Evolutionary conservation across 192 early-diverging fungal genomes (phyloP).

Genomic region (Coemansia sp.): DNA sequence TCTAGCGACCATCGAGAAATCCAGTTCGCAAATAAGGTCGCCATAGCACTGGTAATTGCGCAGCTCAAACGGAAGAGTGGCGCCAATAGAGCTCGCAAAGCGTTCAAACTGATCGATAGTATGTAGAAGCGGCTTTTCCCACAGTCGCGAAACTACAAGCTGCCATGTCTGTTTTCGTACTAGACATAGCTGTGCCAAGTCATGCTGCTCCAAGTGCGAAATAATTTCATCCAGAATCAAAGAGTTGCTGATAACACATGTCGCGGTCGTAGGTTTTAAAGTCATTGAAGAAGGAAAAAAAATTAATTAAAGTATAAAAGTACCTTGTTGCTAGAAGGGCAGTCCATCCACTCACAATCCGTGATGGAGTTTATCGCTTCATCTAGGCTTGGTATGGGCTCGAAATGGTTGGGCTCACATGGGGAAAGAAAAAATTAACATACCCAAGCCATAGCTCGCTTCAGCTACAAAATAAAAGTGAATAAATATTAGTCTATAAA

Average conservation of each 20-base stretch:
- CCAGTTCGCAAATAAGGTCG: constrained; percentile 16
- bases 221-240: not conserved
- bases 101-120: constrained; percentile 16
- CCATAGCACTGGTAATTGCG: constrained; percentile 17
- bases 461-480: not conserved
- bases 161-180: constrained; percentile 18
- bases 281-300: not conserved
- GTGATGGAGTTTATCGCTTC: not conserved
- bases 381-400: not conserved
- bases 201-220: not conserved
- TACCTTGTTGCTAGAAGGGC: not conserved
- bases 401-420: not conserved
- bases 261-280: not conserved
- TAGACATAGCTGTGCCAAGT: constrained; percentile 7
- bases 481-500: not conserved
- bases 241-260: constrained; percentile 4
- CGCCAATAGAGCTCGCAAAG: constrained; percentile 1
- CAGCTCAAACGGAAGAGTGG: constrained; percentile 7
- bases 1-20: constrained; percentile 29
- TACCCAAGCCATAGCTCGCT: not conserved
- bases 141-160: constrained; percentile 19
- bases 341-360: not conserved
- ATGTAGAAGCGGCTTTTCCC: not conserved
- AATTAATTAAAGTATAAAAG: not conserved
- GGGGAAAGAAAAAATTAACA: not conserved